Evolutionary conservation across 805 yeast species (phyloP).

Genomic region (Yarrowia sp.): DNA sequence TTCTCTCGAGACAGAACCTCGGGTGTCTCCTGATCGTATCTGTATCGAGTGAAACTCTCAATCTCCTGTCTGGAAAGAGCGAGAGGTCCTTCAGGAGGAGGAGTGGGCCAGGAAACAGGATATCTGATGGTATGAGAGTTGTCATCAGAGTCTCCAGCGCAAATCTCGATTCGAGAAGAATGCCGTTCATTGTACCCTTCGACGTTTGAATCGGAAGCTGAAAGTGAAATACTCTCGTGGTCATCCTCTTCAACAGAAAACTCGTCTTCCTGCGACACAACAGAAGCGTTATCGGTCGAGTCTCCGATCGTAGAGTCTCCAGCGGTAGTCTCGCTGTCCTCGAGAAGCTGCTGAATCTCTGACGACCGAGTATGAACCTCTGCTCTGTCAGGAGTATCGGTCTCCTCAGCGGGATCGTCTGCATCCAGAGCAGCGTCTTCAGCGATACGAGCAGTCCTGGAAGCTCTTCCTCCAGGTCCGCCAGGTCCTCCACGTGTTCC

Average conservation of each 20-base stretch:
- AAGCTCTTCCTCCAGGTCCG: background rate
- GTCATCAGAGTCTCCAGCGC: constrained; percentile 28
- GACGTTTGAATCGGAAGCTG: constrained; percentile 30
- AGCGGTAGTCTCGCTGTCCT: constrained; percentile 13
- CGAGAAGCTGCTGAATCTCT: constrained; percentile 26
- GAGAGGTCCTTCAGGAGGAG: constrained; percentile 43
- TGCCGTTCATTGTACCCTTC: constrained; percentile 25
- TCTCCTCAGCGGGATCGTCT: constrained; percentile 3
- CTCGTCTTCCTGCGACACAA: background rate
- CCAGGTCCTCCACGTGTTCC: background rate
- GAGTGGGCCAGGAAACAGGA: constrained; percentile 41
- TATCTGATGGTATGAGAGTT: constrained; percentile 21
- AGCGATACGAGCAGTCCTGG: background rate
- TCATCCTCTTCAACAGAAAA: constrained; percentile 5
- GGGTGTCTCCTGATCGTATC: constrained; percentile 1
- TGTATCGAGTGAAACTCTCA: constrained; percentile 1
- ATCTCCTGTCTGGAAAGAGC: constrained; percentile 8
- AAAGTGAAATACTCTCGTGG: constrained; percentile 7
- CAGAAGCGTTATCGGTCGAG: background rate
- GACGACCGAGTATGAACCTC: constrained; percentile 22
- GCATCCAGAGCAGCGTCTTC: background rate
- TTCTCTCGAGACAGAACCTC: background rate
- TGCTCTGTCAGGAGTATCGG: background rate
- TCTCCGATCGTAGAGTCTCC: constrained; percentile 18
- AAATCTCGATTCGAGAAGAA: constrained; percentile 14